Evolutionary conservation across 306 rosid species (phyloP).

Genomic region (Dicorynia guianensis): DNA sequence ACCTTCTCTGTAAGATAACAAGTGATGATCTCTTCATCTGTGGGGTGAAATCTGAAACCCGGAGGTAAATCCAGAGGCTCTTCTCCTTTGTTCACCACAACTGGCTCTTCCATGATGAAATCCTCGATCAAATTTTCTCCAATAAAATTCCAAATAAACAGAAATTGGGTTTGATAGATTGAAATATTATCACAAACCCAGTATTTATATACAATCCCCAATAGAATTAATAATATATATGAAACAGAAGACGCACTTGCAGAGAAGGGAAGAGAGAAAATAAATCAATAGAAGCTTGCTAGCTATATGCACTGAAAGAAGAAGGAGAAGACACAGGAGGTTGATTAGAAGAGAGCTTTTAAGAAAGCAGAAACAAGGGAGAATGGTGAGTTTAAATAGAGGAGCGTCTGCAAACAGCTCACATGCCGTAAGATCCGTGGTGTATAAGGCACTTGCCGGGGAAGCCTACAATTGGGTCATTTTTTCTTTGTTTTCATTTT

Average conservation of each 20-base stretch:
- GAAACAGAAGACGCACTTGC: neutral
- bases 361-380: constrained; percentile 57
- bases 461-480: constrained; percentile 50
- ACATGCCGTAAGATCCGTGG: constrained; percentile 68
- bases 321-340: constrained; percentile 32
- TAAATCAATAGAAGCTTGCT: no score
- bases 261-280: constrained; percentile 2
- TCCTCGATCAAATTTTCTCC: neutral
- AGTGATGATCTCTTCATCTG: constrained; percentile 82
- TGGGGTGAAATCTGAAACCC: constrained; percentile 94
- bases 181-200: constrained; percentile 28
- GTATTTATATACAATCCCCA: constrained; percentile 24
- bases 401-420: constrained; percentile 53
- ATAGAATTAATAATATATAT: neutral
- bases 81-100: constrained; percentile 59
- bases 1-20: constrained; percentile 73
- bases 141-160: neutral
- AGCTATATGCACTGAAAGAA: neutral
- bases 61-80: constrained; percentile 81
- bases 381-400: constrained; percentile 59
- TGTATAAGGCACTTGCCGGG: constrained; percentile 69
- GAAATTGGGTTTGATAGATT: constrained; percentile 10
- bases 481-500: neutral
- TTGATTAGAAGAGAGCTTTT: constrained; percentile 38
- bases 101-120: constrained; percentile 55